Percentiles rank a stretch among this genome's conserved stretches.
These are phyloP conservation scores for Clonostachys byssicola DNA, from an alignment of 2,329 filamentous ascomycete genomes.

Conservation along the genomic window DNA sequence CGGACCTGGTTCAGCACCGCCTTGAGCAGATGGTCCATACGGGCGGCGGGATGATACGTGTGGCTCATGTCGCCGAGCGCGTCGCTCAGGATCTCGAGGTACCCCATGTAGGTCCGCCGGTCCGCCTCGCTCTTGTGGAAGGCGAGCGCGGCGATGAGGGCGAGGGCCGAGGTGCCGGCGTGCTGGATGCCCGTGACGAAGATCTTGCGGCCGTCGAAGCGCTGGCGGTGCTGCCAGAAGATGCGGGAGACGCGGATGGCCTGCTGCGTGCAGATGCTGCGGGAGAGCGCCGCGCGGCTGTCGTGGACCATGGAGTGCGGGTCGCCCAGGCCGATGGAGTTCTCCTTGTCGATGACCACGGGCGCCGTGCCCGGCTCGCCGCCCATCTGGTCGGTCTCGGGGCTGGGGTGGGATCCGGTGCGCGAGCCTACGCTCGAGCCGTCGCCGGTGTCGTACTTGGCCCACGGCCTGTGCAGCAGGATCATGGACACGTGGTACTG, in stretches of 20 bases:
- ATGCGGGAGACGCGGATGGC: conserved; percentile 47
- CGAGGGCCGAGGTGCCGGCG: conserved; percentile 48
- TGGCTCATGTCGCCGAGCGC: conserved; percentile 48
- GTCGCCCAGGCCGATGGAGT: conserved; percentile 19
- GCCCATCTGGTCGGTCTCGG: conserved; percentile 12
- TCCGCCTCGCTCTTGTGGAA: conserved; percentile 27
- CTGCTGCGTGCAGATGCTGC: conserved; percentile 50
- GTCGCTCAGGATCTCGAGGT: conserved; percentile 47
- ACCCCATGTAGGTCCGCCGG: conserved; percentile 31
- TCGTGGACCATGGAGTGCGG: conserved; percentile 28
- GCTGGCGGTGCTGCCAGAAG: conserved; percentile 50
- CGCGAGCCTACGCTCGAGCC: conserved; percentile 4
- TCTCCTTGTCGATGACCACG: conserved; percentile 9
- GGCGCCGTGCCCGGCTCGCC: conserved; percentile 5
- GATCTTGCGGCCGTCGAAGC: conserved; percentile 45
- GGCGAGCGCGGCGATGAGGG: conserved; percentile 43
- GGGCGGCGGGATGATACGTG: conserved; percentile 47
- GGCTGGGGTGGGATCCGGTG: conserved; percentile 22
- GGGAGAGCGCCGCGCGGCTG: conserved; percentile 37
- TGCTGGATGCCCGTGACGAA: conserved; percentile 47
- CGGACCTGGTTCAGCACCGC: conserved; percentile 46
- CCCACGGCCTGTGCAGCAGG: conserved; percentile 47
- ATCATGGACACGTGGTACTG: conserved; percentile 51
- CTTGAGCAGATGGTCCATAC: conserved; percentile 47
- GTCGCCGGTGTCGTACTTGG: conserved; percentile 36